Conservation (phyloP, 306 rosid genomes). For the Quercus glauca region DNA sequence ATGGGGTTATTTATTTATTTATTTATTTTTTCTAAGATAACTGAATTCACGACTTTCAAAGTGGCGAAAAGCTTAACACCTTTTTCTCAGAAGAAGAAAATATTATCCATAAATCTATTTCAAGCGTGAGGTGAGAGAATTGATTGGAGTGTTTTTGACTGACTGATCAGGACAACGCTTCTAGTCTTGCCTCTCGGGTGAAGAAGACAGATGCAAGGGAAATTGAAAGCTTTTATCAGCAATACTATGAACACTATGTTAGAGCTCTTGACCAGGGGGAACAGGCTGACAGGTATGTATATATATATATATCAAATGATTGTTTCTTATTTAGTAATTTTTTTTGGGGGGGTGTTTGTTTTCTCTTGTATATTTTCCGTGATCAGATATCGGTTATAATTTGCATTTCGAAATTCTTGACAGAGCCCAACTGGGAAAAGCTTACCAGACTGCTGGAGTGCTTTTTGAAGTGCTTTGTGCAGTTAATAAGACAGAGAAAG, state of each 20-base stretch:
- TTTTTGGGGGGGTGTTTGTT: neutral
- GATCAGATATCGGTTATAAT: neutral
- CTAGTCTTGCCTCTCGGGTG: conserved; percentile 66
- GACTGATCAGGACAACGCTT: conserved; percentile 60
- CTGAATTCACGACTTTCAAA: neutral
- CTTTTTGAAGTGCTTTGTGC: conserved; percentile 98
- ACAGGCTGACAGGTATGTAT: conserved; percentile 68
- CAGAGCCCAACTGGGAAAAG: conserved; percentile 96
- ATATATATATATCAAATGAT: neutral
- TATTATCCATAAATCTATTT: neutral
- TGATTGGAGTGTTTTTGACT: neutral
- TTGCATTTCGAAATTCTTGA: conserved; percentile 13
- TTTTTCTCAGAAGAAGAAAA: neutral
- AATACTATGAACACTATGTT: conserved; percentile 85
- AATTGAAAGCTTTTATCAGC: conserved; percentile 87
- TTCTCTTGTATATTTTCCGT: neutral
- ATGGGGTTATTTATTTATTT: no score
- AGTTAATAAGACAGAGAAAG: conserved; percentile 93
- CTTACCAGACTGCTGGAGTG: conserved; percentile 90
- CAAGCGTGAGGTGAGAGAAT: neutral
- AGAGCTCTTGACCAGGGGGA: conserved; percentile 91
- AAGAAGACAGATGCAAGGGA: conserved; percentile 97
- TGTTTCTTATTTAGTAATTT: neutral
- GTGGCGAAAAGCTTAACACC: neutral
- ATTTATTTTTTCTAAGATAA: no score